A percentile compares a stretch with the other conserved stretches of the same genome.
Evolutionary conservation across 768 basidiomycete genomes (phyloP).

Genomic region (Ramaria rubella): DNA sequence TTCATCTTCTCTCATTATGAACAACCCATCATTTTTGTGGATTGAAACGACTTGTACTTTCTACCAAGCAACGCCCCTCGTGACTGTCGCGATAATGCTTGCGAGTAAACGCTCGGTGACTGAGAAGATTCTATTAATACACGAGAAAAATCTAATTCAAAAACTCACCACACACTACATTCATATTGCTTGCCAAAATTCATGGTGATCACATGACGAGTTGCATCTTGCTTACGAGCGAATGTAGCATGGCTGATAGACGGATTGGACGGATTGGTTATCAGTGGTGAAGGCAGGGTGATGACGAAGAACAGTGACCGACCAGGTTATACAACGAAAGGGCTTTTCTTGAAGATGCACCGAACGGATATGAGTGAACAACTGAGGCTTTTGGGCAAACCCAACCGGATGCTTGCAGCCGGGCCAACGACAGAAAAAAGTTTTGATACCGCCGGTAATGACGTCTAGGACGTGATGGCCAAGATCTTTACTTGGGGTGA

Average conservation of each 20-base stretch:
- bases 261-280: neutral
- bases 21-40: neutral
- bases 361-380: slow-evolving; percentile 8
- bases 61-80: slow-evolving; percentile 4
- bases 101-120: slow-evolving; percentile 2
- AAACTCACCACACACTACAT: slow-evolving; percentile 7
- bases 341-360: slow-evolving; percentile 9
- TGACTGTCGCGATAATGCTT: slow-evolving; percentile 6
- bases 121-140: neutral
- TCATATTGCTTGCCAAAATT: slow-evolving; percentile 5
- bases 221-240: slow-evolving; percentile 8
- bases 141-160: neutral
- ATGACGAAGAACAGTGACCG: neutral
- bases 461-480: neutral
- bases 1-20: neutral
- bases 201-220: slow-evolving; percentile 1
- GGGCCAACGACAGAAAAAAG: slow-evolving; percentile 3
- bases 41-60: neutral
- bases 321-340: slow-evolving; percentile 6
- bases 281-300: neutral
- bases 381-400: neutral
- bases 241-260: neutral
- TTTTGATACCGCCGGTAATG: neutral
- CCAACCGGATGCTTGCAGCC: slow-evolving; percentile 7
- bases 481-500: neutral